A percentile compares a stretch with the other conserved stretches of the same genome.
Conservation (phyloP, 352 stramenopile species). For the Phytophthora pseudosyringae region DNA sequence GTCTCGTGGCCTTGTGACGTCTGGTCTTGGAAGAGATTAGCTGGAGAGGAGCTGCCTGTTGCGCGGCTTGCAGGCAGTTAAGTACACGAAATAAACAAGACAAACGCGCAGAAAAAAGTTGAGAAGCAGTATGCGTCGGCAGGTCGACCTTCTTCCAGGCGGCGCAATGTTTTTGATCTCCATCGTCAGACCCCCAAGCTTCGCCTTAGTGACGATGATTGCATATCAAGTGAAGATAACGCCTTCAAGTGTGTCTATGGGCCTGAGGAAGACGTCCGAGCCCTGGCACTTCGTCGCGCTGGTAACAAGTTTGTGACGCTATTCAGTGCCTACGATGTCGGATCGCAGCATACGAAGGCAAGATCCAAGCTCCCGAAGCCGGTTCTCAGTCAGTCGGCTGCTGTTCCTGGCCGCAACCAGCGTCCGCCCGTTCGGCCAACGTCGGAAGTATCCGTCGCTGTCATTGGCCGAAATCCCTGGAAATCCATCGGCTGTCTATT, state of each 20-base stretch:
- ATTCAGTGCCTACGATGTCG: no score
- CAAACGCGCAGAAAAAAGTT: constrained; percentile 21
- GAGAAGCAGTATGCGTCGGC: neutral
- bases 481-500: constrained; percentile 22
- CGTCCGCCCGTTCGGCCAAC: no score
- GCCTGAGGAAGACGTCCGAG: no score
- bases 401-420: no score
- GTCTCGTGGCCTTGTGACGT: constrained; percentile 1
- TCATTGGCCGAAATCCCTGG: constrained; percentile 7
- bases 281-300: no score
- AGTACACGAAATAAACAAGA: constrained; percentile 31
- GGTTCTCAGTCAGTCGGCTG: no score
- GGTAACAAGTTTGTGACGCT: no score
- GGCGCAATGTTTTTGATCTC: neutral
- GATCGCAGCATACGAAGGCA: no score
- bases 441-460: neutral
- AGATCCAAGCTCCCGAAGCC: no score
- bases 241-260: no score
- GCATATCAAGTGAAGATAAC: no score
- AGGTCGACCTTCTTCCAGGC: neutral
- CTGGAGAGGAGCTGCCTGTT: neutral
- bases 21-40: neutral
- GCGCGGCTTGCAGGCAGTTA: constrained; percentile 1
- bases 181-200: neutral
- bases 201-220: no score